These are phyloP conservation scores for Lasiosphaeris hirsuta DNA, from an alignment of 495 filamentous ascomycete species.

Conservation along the genomic window DNA sequence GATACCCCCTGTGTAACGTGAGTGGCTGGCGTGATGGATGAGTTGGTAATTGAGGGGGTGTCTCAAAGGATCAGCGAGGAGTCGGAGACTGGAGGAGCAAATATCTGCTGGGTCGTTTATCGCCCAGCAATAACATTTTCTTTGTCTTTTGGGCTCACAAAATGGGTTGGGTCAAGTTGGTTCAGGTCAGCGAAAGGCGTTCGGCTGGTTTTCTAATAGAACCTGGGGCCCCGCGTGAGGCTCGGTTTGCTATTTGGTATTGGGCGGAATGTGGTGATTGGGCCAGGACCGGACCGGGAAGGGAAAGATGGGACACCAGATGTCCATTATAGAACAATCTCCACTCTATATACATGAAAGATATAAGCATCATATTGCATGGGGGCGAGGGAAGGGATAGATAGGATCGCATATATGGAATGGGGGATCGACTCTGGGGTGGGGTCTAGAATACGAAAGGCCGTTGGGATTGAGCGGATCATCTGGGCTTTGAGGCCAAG, in stretches of 20 bases:
- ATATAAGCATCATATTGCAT: conserved; percentile 7
- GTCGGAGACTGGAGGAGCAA: no score
- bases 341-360: conserved; percentile 13
- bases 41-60: conserved; percentile 1
- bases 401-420: conserved; percentile 7
- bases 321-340: conserved; percentile 16
- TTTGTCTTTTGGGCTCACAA: neutral
- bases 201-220: neutral
- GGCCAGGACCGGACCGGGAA: conserved; percentile 1
- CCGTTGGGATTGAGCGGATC: neutral
- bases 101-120: conserved; percentile 1
- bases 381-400: conserved; percentile 7
- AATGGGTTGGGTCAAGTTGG: conserved; percentile 4
- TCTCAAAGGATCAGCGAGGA: neutral
- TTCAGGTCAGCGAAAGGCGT: conserved; percentile 7
- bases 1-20: conserved; percentile 39
- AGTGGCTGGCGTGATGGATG: conserved; percentile 15
- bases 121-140: conserved; percentile 1
- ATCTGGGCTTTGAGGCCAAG: neutral
- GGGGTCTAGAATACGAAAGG: no score
- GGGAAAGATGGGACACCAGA: neutral
- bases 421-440: no score
- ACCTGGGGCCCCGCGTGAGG: conserved; percentile 12
- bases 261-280: neutral
- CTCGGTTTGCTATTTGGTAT: conserved; percentile 4